Evolutionary conservation across 495 filamentous ascomycete genomes (phyloP), one percentile per base, ranked within the genome.

Genomic region (Penicillium bovifimosum): DNA sequence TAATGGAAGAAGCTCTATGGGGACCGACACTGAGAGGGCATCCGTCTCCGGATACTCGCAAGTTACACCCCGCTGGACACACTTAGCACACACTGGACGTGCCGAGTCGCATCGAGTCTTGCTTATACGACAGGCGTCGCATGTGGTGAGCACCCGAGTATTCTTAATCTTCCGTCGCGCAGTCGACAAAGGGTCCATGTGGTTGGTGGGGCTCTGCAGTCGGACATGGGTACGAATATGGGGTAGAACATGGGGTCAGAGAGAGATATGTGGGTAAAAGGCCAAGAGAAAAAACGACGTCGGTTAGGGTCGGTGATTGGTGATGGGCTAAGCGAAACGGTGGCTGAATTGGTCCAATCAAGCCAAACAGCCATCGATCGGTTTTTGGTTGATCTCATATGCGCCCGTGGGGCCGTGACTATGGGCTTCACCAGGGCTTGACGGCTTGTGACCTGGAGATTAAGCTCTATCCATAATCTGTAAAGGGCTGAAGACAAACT

Each of bases 71-170:
- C 59, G 61, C 50, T 64, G 56, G 26, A 60, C 43, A 53, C 63
- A 66, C 53, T 66, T 66, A 40, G 58, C 58, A 50, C 63, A 66
- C 41, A 59, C 53, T 43, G 63, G 63, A 26, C 61, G 52, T 20
- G 55, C 61, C n/a, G 61, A 64, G 35, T 66, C 63, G 29, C 63
- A 66, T 28, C 63, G 61, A 31, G 63, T 66, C 55, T 66, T 66
- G 50, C 61, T 64, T 36, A 64, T 45, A 3, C 63, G 61, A 60
- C 63, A 66, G 33, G 58, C 61, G 52, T 66, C 58, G 61, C 63
- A 66, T 6, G 63, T 61, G 16, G 55, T 64, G 32, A 66, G 50
- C 35, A 66, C 61, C 28, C 63, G 62, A 41, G 63, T 64, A 56
- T 66, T 59, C 53, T n/a, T n/a, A n/a, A n/a, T n/a, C n/a, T 60